These are phyloP conservation scores for Castanea mollissima DNA, from an alignment of 306 rosid genomes.

Conservation along the genomic window DNA sequence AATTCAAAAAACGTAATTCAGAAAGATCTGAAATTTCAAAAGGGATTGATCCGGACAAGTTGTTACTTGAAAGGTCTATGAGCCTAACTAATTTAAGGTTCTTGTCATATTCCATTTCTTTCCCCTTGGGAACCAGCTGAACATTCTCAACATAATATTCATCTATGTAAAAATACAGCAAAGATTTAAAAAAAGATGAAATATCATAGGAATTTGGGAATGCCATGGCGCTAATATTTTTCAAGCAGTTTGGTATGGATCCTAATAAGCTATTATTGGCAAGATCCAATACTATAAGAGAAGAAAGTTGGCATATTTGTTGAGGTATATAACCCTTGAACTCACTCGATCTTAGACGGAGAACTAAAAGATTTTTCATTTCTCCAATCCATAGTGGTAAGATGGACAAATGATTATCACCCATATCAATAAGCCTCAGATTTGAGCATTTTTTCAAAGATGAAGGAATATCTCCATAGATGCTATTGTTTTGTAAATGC, in stretches of 20 bases:
- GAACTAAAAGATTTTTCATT: slow-evolving; percentile 25
- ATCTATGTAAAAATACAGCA: too few species aligned
- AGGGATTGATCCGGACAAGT: too few species aligned
- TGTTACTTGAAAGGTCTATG: too few species aligned
- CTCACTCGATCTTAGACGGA: slow-evolving; percentile 24
- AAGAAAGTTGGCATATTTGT: slow-evolving; percentile 29
- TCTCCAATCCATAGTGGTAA: not conserved
- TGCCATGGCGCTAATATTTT: slow-evolving; percentile 23
- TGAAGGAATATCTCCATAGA: slow-evolving; percentile 23
- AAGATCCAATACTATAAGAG: slow-evolving; percentile 23
- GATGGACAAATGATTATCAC: slow-evolving; percentile 29
- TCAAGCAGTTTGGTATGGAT: slow-evolving; percentile 38
- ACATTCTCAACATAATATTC: too few species aligned
- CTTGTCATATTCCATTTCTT: too few species aligned
- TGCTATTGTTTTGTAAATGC: slow-evolving; percentile 11
- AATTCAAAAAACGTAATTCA: too few species aligned
- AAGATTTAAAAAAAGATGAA: too few species aligned
- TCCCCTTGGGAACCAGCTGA: too few species aligned
- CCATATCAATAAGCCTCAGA: slow-evolving; percentile 28
- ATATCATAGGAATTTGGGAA: too few species aligned
- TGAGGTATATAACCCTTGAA: slow-evolving; percentile 18
- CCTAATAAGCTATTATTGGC: slow-evolving; percentile 17
- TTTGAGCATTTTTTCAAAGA: slow-evolving; percentile 15
- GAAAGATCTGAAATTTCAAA: too few species aligned
- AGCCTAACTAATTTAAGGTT: too few species aligned